A percentile compares a stretch with the other conserved stretches of the same genome.
Evolutionary conservation across 2,329 filamentous ascomycete genomes (phyloP).

Genomic region (Xylariaceae sp.): DNA sequence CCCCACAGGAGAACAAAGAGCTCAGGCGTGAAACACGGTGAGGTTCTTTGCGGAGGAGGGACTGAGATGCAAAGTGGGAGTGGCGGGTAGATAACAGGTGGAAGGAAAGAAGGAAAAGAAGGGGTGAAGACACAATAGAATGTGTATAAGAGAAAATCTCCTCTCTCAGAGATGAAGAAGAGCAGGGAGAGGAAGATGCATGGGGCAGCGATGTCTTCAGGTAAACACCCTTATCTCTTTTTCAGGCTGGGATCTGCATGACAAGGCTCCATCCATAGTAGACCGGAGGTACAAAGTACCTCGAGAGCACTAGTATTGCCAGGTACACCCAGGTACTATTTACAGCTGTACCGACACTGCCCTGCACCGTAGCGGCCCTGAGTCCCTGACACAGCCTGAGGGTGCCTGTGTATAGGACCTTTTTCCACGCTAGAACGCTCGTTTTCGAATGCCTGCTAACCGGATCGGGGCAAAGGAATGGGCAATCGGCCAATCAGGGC

Average conservation of each 20-base stretch:
- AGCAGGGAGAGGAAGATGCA: slow-evolving; percentile 20
- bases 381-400: background rate
- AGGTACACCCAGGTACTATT: background rate
- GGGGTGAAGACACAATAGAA: slow-evolving; percentile 7
- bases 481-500: slow-evolving; percentile 8
- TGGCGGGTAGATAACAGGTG: slow-evolving; percentile 8
- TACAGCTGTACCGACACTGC: background rate
- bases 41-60: slow-evolving; percentile 22
- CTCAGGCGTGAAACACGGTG: slow-evolving; percentile 17
- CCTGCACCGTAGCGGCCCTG: no score
- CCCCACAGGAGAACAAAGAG: slow-evolving; percentile 25
- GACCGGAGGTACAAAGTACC: slow-evolving; percentile 11
- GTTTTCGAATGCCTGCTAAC: background rate
- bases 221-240: slow-evolving; percentile 27
- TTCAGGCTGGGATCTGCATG: slow-evolving; percentile 20
- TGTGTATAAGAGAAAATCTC: slow-evolving; percentile 21
- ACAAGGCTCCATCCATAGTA: slow-evolving; percentile 13
- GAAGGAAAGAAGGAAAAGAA: slow-evolving; percentile 14
- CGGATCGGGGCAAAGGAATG: background rate
- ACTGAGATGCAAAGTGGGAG: slow-evolving; percentile 9
- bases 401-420: background rate
- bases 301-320: background rate
- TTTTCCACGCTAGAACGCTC: background rate
- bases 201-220: slow-evolving; percentile 23
- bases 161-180: slow-evolving; percentile 23